Conservation (phyloP, 208 protist species). For the Histomonas meleagridis region DNA sequence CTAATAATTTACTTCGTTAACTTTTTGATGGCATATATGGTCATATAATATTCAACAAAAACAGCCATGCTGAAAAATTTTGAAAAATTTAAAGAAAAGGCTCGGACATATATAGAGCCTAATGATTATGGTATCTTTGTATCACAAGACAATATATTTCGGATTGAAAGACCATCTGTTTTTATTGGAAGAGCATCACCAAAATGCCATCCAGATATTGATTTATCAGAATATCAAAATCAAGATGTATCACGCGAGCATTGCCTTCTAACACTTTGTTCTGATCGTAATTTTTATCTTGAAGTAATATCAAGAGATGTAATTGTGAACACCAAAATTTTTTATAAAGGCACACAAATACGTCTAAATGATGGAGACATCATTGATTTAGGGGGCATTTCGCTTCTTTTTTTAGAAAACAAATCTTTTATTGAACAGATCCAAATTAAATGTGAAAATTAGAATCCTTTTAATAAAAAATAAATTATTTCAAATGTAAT, state of each 20-base stretch:
- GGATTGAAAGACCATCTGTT: not conserved
- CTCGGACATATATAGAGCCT: too few species aligned
- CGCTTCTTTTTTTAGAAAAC: not conserved
- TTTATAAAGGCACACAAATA: not conserved
- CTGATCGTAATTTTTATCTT: not conserved
- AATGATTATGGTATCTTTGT: too few species aligned
- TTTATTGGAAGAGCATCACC: not conserved
- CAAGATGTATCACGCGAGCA: not conserved
- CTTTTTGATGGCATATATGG: too few species aligned
- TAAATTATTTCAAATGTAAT: too few species aligned
- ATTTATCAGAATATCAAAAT: not conserved
- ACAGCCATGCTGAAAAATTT: too few species aligned
- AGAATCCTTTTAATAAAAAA: too few species aligned
- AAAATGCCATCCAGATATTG: not conserved
- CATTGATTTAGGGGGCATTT: not conserved
- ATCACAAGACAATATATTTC: too few species aligned
- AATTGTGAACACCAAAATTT: not conserved
- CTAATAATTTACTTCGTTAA: too few species aligned
- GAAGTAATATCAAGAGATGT: not conserved
- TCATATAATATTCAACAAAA: too few species aligned
- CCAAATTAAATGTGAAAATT: too few species aligned
- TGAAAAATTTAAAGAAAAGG: too few species aligned
- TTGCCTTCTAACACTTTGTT: not conserved
- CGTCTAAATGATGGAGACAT: not conserved
- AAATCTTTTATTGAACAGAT: too few species aligned